Conservation (phyloP, 2,329 filamentous ascomycete genomes). For the Pseudogymnoascus sp. region DNA sequence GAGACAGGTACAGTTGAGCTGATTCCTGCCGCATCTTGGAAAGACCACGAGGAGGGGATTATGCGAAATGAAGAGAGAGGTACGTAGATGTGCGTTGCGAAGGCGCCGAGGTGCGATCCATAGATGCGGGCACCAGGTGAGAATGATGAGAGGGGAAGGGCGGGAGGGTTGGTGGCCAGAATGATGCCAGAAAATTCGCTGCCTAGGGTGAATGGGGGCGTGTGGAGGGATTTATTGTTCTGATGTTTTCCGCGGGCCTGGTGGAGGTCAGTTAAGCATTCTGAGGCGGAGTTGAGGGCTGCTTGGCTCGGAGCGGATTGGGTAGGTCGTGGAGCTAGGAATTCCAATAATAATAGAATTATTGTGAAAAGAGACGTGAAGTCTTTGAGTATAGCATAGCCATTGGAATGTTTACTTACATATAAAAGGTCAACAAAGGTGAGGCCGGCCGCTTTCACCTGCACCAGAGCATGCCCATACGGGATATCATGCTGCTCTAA, state of each 20-base stretch:
- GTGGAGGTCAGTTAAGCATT: background rate
- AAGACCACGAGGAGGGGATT: conserved; percentile 40
- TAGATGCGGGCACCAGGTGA: conserved; percentile 45
- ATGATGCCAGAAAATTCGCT: conserved; percentile 54
- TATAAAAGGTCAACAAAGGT: conserved; percentile 57
- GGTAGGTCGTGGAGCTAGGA: background rate
- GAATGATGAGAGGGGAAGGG: conserved; percentile 32
- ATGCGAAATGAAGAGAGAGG: conserved; percentile 32
- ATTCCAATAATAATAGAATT: background rate
- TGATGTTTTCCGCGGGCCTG: conserved; percentile 50
- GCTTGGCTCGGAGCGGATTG: conserved; percentile 5
- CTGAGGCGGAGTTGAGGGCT: background rate
- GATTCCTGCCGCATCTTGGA: conserved; percentile 44
- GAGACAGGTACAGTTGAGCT: conserved; percentile 46
- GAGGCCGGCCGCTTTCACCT: conserved; percentile 47
- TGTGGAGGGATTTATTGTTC: conserved; percentile 49
- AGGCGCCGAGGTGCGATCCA: conserved; percentile 44
- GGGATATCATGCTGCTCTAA: conserved; percentile 30
- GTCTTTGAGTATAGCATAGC: background rate
- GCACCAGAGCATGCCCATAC: conserved; percentile 35
- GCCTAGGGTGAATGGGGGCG: conserved; percentile 51
- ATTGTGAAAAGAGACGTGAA: background rate
- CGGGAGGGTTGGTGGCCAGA: conserved; percentile 35
- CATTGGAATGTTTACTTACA: conserved; percentile 20
- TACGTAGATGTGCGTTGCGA: conserved; percentile 43